Base-by-base conservation (phyloP, 768 basidiomycete species). In the Lactifluus piperatus region DNA sequence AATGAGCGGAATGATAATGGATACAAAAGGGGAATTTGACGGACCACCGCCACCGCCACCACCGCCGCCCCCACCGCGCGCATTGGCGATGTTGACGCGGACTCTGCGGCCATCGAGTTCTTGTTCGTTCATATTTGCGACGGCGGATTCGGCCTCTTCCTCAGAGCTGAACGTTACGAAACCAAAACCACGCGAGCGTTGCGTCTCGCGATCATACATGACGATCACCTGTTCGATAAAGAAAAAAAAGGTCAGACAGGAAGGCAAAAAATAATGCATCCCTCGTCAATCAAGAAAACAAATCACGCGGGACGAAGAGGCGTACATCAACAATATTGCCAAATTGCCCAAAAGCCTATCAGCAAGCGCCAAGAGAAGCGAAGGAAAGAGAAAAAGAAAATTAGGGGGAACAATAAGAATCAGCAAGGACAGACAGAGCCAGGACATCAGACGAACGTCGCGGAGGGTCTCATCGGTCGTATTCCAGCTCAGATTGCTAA, bases 171-270 rank as follows among this genome's bases (percentile, higher is more conserved):
- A 94, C 54, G 89, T 94, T 62, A 97, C 94, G 75, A 97, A 97
- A 63, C n/a, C n/a, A n/a, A n/a, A n/a, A n/a, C n/a, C n/a, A n/a
- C n/a, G n/a, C n/a, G n/a, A n/a, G n/a, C n/a, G 91, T 61, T 91
- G 90, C 65, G 94, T 97, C 71, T 97, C 94, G 71, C 94, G 91
- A 77, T 97, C 94, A 77, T 91, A 88, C 94, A 95, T 95, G 73
- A 95, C 93, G 76, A 95, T 92, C 67, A 88, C 88, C 92, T 97
- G 47, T 56, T 66, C 65, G n/a, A 61, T 45, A 22, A 39, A 53
- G 2, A 44, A 18, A 39, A 50, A 18, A 34, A 30, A 11, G 47
- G 22, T 41, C 37, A 39, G 27, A 36, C 2, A 18, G 10, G 26
- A 24, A n/a, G n/a, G n/a, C n/a, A n/a, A n/a, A n/a, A n/a, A n/a